Conservation (phyloP, 1,284 basidiomycete species). For the Apiotrichum laibachii region DNA sequence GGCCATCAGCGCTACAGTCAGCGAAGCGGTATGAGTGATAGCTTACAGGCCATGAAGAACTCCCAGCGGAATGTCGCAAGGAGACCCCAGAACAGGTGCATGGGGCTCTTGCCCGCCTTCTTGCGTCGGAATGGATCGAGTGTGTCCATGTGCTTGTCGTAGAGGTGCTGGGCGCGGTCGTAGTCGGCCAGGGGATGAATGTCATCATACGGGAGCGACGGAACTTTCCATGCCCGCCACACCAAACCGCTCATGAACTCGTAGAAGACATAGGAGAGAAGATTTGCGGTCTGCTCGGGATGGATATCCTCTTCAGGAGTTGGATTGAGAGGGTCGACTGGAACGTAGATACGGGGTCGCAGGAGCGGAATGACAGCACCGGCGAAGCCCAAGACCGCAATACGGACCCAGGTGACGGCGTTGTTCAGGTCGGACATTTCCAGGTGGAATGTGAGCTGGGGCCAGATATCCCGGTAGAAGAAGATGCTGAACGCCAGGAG, state of each 20-base stretch:
- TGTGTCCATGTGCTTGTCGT: conserved; percentile 42
- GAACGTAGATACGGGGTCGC: conserved; percentile 55
- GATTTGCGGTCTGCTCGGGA: conserved; percentile 66
- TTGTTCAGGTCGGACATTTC: conserved; percentile 52
- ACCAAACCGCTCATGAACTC: conserved; percentile 61
- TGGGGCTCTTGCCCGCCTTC: conserved; percentile 32
- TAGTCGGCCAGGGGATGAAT: conserved; percentile 62
- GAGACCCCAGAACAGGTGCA: conserved; percentile 38
- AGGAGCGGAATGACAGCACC: conserved; percentile 55
- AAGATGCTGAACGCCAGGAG: conserved; percentile 55
- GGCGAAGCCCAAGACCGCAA: conserved; percentile 51
- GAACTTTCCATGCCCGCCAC: conserved; percentile 47
- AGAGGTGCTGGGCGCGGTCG: conserved; percentile 55
- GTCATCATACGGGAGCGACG: conserved; percentile 46
- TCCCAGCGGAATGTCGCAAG: conserved; percentile 33
- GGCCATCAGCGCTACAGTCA: conserved; percentile 30
- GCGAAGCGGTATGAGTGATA: not conserved
- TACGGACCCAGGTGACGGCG: conserved; percentile 50
- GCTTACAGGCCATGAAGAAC: conserved; percentile 27
- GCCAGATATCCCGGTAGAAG: conserved; percentile 64
- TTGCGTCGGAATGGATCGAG: conserved; percentile 47
- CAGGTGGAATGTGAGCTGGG: conserved; percentile 58
- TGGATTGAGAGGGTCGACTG: conserved; percentile 50
- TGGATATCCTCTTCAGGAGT: conserved; percentile 53
- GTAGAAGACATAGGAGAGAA: conserved; percentile 59